phyloP scores from a whole-genome alignment of 192 early-diverging fungal genomes.

The Backusella westeae region DNA sequence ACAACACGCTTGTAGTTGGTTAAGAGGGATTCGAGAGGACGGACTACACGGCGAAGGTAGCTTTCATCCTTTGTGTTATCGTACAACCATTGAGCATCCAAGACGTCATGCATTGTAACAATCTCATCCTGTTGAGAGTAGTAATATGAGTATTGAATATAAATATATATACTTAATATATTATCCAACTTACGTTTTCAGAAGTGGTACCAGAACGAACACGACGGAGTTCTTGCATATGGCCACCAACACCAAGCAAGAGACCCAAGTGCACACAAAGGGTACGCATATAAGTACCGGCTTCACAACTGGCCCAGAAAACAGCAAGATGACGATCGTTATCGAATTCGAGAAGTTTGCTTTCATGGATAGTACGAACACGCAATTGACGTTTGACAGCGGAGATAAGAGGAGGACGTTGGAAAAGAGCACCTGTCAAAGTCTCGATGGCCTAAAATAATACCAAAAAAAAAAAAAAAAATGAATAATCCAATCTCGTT shows the following conservation, averaged over 20 bases:
- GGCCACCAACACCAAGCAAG: conserved; percentile 92
- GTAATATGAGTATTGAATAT: background rate
- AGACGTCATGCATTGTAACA: conserved; percentile 97
- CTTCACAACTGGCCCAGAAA: conserved; percentile 99
- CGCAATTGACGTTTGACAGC: conserved; percentile 99
- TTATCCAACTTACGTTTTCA: conserved; percentile 63
- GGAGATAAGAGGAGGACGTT: conserved; percentile 97
- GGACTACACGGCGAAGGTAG: conserved; percentile 93
- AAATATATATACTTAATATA: background rate
- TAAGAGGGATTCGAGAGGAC: conserved; percentile 92
- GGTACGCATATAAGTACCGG: conserved; percentile 99
- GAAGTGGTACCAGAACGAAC: conserved; percentile 90
- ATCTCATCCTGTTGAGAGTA: conserved; percentile 67
- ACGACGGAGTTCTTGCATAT: conserved; percentile 99
- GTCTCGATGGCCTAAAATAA: conserved; percentile 81
- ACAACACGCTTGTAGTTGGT: conserved; percentile 96
- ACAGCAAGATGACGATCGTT: conserved; percentile 94
- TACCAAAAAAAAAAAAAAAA: no score
- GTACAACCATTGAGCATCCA: conserved; percentile 98
- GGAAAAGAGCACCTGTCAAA: conserved; percentile 97
- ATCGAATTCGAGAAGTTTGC: conserved; percentile 95
- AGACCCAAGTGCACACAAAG: conserved; percentile 97
- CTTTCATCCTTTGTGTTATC: conserved; percentile 97
- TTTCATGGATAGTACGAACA: conserved; percentile 97
- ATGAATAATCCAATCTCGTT: no score